Evolutionary conservation across 345 rosid species (phyloP).

Genomic region (Rhodomyrtus tomentosa): DNA sequence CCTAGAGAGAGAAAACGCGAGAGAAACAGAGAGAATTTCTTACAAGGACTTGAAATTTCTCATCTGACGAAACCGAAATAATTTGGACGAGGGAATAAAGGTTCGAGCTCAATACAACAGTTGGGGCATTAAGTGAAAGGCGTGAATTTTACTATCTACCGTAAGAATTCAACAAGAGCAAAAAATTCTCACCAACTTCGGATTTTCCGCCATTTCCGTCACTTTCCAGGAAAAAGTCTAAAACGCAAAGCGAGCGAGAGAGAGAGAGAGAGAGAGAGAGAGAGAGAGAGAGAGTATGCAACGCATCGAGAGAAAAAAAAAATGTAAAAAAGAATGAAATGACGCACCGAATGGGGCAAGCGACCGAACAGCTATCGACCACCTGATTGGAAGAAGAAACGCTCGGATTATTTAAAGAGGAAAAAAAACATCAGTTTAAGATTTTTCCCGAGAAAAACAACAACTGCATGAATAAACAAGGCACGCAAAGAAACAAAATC

Average conservation of each 20-base stretch:
- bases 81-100: neutral
- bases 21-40: neutral
- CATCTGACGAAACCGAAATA: neutral
- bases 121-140: neutral
- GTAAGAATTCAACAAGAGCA: neutral
- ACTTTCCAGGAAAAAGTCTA: slow-evolving; percentile 9
- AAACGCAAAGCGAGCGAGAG: neutral
- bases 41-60: neutral
- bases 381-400: slow-evolving; percentile 6
- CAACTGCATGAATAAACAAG: neutral
- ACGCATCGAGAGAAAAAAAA: neutral
- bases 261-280: neutral
- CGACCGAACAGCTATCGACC: neutral
- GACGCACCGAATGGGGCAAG: slow-evolving; percentile 17
- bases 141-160: neutral
- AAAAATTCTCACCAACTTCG: slow-evolving; percentile 35
- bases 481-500: neutral
- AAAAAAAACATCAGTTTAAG: no score
- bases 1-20: neutral
- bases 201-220: slow-evolving; percentile 37
- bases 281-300: neutral
- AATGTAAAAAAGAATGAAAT: neutral
- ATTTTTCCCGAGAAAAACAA: neutral
- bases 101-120: slow-evolving; percentile 11
- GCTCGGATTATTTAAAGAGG: neutral